These are phyloP conservation scores for Penicillium coffeae DNA, from an alignment of 495 filamentous ascomycete species.

Conservation along the genomic window DNA sequence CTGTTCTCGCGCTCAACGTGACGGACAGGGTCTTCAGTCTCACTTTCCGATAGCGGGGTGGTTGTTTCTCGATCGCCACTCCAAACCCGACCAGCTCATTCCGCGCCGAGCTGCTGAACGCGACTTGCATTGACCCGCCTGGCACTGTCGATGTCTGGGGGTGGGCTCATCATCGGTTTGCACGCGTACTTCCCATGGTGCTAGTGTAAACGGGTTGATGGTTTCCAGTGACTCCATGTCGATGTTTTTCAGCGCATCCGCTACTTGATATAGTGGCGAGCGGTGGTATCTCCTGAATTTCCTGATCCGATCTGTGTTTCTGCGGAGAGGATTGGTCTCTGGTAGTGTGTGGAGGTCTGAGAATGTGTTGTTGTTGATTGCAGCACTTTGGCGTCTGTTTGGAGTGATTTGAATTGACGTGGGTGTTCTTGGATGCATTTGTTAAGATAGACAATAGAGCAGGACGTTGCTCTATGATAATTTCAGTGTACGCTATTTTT, in stretches of 20 bases:
- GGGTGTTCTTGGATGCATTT: no score
- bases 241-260: constrained; percentile 1
- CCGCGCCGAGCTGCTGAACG: constrained; percentile 2
- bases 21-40: constrained; percentile 6
- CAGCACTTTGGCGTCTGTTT: no score
- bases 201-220: constrained; percentile 1
- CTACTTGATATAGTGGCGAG: constrained; percentile 2
- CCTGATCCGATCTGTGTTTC: constrained; percentile 1
- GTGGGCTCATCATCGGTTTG: constrained; percentile 3
- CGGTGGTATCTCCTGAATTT: constrained; percentile 4
- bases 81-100: constrained; percentile 8
- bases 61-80: constrained; percentile 1
- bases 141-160: neutral
- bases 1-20: constrained; percentile 3
- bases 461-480: no score
- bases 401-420: no score
- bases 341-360: constrained; percentile 1
- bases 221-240: constrained; percentile 5
- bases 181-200: constrained; percentile 12
- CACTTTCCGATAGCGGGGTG: constrained; percentile 6
- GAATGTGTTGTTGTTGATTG: no score
- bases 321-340: constrained; percentile 2
- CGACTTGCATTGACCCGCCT: constrained; percentile 9
- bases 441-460: no score
- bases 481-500: no score